These are phyloP conservation scores for Solanum chiquidenum DNA, from an alignment of 257 asterid species.

Conservation along the genomic window DNA sequence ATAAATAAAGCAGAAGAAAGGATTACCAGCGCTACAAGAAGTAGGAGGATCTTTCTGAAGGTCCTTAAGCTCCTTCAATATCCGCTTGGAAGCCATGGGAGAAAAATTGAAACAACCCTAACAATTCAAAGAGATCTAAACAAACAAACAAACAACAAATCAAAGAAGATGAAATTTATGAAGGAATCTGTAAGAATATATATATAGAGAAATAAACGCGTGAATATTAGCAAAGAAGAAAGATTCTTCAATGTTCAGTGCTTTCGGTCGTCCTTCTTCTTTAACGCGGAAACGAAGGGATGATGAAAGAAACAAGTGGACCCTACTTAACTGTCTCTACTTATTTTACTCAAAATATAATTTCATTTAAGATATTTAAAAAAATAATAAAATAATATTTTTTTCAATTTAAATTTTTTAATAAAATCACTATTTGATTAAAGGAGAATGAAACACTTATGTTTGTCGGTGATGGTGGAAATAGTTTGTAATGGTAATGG, in stretches of 20 bases:
- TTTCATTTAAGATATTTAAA: not conserved
- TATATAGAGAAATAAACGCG: not conserved
- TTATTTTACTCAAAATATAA: not conserved
- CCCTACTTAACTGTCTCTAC: not conserved
- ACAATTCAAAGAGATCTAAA: not conserved
- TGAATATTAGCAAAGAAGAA: not conserved
- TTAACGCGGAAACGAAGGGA: not conserved
- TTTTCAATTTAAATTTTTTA: no score
- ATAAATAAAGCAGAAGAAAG: not conserved
- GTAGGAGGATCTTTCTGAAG: conserved; percentile 1
- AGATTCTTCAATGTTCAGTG: not conserved
- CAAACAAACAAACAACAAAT: not conserved
- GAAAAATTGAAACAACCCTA: not conserved
- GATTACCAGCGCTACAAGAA: not conserved
- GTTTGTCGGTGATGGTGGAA: no score
- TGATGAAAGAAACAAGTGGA: not conserved
- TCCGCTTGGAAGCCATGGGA: not conserved
- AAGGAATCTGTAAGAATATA: not conserved
- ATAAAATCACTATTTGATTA: no score
- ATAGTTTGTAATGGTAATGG: no score
- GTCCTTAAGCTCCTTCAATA: not conserved
- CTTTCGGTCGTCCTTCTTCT: not conserved
- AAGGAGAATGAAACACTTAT: no score
- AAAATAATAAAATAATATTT: no score
- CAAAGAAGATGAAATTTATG: not conserved